Percentiles rank a stretch among this genome's conserved stretches.
These are phyloP conservation scores for Calonectria hongkongensis DNA, from an alignment of 2,329 filamentous ascomycete genomes.

Conservation along the genomic window DNA sequence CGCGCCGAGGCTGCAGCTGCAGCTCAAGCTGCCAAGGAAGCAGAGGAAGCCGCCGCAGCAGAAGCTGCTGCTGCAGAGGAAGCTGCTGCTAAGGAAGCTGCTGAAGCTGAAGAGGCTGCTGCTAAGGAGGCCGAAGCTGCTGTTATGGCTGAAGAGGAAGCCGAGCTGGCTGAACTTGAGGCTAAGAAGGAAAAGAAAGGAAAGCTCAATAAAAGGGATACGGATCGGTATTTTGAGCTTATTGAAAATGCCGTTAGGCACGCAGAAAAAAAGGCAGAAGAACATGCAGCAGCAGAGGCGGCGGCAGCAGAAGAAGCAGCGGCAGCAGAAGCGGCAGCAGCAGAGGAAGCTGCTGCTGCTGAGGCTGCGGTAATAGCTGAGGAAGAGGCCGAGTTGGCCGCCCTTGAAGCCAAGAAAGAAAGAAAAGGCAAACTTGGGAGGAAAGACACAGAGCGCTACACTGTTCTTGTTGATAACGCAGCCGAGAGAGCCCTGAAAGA, in stretches of 20 bases:
- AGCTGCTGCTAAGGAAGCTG: conserved; percentile 37
- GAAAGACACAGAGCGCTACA: conserved; percentile 67
- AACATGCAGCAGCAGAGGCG: conserved; percentile 57
- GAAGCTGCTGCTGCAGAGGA: conserved; percentile 49
- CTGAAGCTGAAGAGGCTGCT: conserved; percentile 32
- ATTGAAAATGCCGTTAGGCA: conserved; percentile 59
- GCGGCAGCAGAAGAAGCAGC: conserved; percentile 42
- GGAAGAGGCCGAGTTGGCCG: conserved; percentile 63
- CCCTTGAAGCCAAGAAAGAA: conserved; percentile 68
- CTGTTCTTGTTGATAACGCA: conserved; percentile 59
- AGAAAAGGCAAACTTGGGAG: conserved; percentile 68
- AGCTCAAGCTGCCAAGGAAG: conserved; percentile 47
- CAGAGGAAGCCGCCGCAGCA: conserved; percentile 48
- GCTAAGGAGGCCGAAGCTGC: conserved; percentile 38
- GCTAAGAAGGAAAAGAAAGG: conserved; percentile 70
- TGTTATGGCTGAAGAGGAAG: conserved; percentile 34
- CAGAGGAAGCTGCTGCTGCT: conserved; percentile 42
- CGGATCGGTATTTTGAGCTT: conserved; percentile 65
- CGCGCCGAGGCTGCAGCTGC: conserved; percentile 46
- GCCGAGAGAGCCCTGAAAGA: conserved; percentile 64
- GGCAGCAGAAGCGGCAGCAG: conserved; percentile 36
- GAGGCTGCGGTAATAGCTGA: conserved; percentile 43
- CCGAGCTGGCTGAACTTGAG: conserved; percentile 43
- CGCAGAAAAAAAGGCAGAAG: conserved; percentile 60
- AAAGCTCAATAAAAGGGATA: conserved; percentile 66